Conservation (phyloP, 2,329 filamentous ascomycete species). For the Pyricularia pennisetigena region DNA sequence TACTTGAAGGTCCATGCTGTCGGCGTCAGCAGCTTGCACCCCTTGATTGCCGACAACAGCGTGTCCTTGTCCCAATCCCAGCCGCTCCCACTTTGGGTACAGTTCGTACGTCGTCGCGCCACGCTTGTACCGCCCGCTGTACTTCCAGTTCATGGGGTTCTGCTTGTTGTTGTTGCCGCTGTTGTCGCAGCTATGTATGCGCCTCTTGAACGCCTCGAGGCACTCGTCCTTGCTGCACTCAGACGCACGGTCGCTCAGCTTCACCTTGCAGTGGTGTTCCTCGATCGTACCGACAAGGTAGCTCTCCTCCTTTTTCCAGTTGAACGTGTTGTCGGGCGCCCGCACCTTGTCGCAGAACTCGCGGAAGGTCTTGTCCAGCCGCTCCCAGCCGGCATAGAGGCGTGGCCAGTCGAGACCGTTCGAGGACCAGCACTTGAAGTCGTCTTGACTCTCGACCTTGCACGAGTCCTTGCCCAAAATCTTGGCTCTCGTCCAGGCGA, state of each 20-base stretch:
- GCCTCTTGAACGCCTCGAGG: conserved; percentile 7
- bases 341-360: conserved; percentile 17
- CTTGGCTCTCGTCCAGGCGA: conserved; percentile 13
- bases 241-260: conserved; percentile 7
- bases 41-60: not conserved
- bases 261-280: conserved; percentile 13
- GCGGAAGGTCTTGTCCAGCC: conserved; percentile 16
- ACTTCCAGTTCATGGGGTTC: conserved; percentile 16
- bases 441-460: conserved; percentile 9
- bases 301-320: conserved; percentile 13
- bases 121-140: conserved; percentile 6
- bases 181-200: conserved; percentile 18
- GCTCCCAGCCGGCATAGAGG: conserved; percentile 15
- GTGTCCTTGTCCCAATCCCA: conserved; percentile 6
- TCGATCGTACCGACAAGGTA: conserved; percentile 16
- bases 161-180: conserved; percentile 10
- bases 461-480: conserved; percentile 10
- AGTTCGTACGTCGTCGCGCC: conserved; percentile 5
- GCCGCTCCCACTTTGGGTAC: conserved; percentile 3
- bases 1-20: conserved; percentile 2
- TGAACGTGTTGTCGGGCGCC: conserved; percentile 9
- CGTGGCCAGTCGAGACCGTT: conserved; percentile 15
- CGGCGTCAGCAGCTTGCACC: not conserved
- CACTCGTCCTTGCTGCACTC: conserved; percentile 12
- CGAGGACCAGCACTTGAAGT: conserved; percentile 18